These are phyloP conservation scores for Suillus ampliporus DNA, from an alignment of 768 basidiomycete species.

Conservation along the genomic window DNA sequence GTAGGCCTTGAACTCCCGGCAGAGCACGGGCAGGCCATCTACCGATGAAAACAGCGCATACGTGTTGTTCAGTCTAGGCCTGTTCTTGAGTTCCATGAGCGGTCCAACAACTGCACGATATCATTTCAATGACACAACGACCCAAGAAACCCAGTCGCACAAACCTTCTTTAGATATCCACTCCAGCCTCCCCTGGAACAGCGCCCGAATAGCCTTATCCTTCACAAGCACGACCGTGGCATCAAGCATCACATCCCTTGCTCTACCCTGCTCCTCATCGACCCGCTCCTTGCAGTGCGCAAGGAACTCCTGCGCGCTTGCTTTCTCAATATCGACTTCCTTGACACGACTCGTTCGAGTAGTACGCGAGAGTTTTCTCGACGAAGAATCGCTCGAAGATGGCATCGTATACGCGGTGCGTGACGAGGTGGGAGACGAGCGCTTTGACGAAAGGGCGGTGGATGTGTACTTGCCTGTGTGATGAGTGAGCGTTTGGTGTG, in stretches of 20 bases:
- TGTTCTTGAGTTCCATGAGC: conserved; percentile 55
- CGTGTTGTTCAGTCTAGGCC: conserved; percentile 52
- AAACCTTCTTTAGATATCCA: conserved; percentile 51
- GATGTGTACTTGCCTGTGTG: conserved; percentile 41
- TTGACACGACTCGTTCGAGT: conserved; percentile 54
- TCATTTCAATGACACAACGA: conserved; percentile 29
- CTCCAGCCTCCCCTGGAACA: conserved; percentile 49
- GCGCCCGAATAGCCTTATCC: conserved; percentile 57
- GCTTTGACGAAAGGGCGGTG: conserved; percentile 48
- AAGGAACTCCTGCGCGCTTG: conserved; percentile 59
- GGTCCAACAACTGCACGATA: conserved; percentile 52
- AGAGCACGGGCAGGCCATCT: conserved; percentile 55
- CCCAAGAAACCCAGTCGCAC: conserved; percentile 33
- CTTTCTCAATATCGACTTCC: conserved; percentile 36
- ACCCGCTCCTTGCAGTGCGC: conserved; percentile 49
- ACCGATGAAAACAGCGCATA: conserved; percentile 69
- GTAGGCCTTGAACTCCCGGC: conserved; percentile 63
- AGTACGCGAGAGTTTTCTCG: conserved; percentile 56
- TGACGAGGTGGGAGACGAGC: conserved; percentile 62
- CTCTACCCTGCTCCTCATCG: conserved; percentile 62
- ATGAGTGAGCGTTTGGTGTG: conserved; percentile 1
- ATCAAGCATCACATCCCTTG: conserved; percentile 53
- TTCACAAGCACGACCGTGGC: conserved; percentile 56
- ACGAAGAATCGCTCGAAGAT: conserved; percentile 64
- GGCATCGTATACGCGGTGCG: conserved; percentile 59